phyloP scores from a whole-genome alignment of 352 stramenopile genomes.

The Thalassiosira mediterranea region DNA sequence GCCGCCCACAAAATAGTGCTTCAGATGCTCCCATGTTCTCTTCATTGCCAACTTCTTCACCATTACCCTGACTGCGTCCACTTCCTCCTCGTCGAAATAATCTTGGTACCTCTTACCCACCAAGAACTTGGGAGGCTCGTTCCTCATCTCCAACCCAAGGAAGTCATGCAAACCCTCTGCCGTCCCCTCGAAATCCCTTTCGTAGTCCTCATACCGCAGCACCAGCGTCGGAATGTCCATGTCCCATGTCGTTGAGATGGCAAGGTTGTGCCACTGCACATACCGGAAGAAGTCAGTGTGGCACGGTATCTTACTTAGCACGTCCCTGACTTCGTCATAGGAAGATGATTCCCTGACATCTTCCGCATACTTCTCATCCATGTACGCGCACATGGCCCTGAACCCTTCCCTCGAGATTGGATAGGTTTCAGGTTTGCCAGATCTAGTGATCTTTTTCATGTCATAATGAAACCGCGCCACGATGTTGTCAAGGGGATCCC shows the following conservation, averaged over 20 bases:
- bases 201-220: conserved; percentile 73
- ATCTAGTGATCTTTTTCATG: conserved; percentile 40
- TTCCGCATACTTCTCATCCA: conserved; percentile 42
- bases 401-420: conserved; percentile 61
- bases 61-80: conserved; percentile 32
- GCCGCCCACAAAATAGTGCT: no score
- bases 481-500: conserved; percentile 53
- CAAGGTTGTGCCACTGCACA: conserved; percentile 72
- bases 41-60: conserved; percentile 41
- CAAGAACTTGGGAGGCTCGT: conserved; percentile 1
- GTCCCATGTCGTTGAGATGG: conserved; percentile 21
- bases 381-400: conserved; percentile 65
- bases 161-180: conserved; percentile 51
- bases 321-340: not conserved
- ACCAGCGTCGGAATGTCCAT: conserved; percentile 50
- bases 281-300: conserved; percentile 69
- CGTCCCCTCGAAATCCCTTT: conserved; percentile 41
- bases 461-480: conserved; percentile 53
- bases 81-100: conserved; percentile 50
- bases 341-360: not conserved
- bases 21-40: no score
- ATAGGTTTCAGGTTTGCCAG: conserved; percentile 49
- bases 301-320: conserved; percentile 49
- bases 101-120: conserved; percentile 32
- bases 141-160: conserved; percentile 38